These are phyloP conservation scores for Malassezia vespertilionis DNA, from an alignment of 1,284 basidiomycete species.

Conservation along the genomic window DNA sequence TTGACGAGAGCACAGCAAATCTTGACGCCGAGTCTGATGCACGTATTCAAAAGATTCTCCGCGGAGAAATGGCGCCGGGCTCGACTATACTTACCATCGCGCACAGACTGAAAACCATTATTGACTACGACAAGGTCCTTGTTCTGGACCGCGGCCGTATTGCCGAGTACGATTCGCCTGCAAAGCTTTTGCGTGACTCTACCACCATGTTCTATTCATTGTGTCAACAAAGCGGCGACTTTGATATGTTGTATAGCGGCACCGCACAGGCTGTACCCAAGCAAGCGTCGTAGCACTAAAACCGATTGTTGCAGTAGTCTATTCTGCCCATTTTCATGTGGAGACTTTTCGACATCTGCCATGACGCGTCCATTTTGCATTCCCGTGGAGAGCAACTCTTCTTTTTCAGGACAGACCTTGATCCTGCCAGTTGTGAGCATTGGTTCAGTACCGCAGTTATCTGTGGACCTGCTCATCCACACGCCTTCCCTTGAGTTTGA, in stretches of 20 bases:
- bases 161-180: constrained; percentile 65
- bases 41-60: constrained; percentile 51
- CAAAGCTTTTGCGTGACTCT: constrained; percentile 52
- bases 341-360: neutral
- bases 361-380: neutral
- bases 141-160: constrained; percentile 57
- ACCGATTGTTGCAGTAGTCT: too few species aligned
- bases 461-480: constrained; percentile 34
- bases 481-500: constrained; percentile 15
- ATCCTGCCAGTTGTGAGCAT: constrained; percentile 33
- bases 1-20: constrained; percentile 53
- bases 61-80: constrained; percentile 47
- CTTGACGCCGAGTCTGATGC: constrained; percentile 50
- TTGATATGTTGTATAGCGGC: constrained; percentile 26
- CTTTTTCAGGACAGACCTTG: constrained; percentile 23
- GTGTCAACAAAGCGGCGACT: constrained; percentile 37
- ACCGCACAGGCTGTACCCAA: too few species aligned
- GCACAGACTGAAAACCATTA: constrained; percentile 59
- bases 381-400: neutral
- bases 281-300: too few species aligned
- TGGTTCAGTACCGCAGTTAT: constrained; percentile 34
- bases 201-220: constrained; percentile 30
- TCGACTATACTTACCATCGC: constrained; percentile 54
- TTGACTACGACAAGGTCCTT: constrained; percentile 54
- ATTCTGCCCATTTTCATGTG: too few species aligned